Percentiles rank a stretch among this genome's conserved stretches.
These are phyloP conservation scores for Paraurostyla sp. DNA, from an alignment of 73 alveolate genomes.

Conservation along the genomic window DNA sequence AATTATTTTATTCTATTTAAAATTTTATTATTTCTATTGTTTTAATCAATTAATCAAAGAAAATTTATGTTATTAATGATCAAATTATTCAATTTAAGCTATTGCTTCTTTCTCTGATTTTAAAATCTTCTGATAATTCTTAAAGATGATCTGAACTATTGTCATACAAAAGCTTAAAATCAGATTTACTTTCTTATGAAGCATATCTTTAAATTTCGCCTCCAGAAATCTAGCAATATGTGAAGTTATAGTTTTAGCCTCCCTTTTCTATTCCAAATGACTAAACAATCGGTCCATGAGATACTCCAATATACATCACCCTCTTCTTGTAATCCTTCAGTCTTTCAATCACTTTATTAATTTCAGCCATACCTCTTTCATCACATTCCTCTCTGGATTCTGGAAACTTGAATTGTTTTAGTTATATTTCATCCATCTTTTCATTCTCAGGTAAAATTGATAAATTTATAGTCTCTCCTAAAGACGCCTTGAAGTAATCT, in stretches of 20 bases:
- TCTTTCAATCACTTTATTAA: background rate
- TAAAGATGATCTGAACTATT: background rate
- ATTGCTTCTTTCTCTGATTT: too few relatives aligned
- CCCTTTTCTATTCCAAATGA: background rate
- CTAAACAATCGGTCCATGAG: conserved; percentile 34
- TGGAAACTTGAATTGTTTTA: background rate
- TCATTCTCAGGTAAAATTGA: background rate
- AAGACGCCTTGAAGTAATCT: background rate
- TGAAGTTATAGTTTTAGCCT: background rate
- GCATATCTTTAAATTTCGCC: background rate
- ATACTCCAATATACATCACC: background rate
- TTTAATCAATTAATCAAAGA: too few relatives aligned
- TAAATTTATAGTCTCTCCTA: background rate
- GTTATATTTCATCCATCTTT: background rate
- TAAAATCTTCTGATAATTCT: too few relatives aligned
- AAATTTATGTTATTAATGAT: too few relatives aligned
- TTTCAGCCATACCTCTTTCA: background rate
- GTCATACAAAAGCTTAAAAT: background rate
- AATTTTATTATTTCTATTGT: too few relatives aligned
- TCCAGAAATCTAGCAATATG: conserved; percentile 17
- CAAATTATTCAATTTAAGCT: too few relatives aligned
- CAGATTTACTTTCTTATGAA: background rate
- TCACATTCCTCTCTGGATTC: background rate
- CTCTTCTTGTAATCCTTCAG: background rate
- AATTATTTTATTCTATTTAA: too few relatives aligned